phyloP scores from a whole-genome alignment of 345 rosid genomes.

The Anastatica hierochuntica region DNA sequence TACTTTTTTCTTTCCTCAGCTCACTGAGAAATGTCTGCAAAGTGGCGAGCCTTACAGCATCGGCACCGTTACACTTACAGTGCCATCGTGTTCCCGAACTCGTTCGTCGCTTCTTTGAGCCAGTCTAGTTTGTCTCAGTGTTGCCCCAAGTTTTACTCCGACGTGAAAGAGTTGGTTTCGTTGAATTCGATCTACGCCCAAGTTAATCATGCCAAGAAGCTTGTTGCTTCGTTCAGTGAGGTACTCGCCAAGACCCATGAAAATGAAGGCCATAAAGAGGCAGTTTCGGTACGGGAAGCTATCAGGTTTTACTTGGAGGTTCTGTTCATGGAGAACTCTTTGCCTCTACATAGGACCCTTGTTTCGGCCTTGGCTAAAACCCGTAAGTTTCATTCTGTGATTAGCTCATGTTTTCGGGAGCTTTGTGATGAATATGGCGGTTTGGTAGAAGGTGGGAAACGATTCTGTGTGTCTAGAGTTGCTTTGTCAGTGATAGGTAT shows the following conservation, averaged over 20 bases:
- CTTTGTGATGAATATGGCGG: constrained; percentile 60
- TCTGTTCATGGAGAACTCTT: constrained; percentile 70
- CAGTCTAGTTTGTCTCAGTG: constrained; percentile 27
- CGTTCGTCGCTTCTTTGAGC: constrained; percentile 37
- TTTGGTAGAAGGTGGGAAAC: constrained; percentile 29
- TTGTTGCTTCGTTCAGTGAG: constrained; percentile 52
- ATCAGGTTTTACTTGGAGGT: constrained; percentile 54
- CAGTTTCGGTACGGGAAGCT: constrained; percentile 26
- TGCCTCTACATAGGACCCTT: constrained; percentile 68
- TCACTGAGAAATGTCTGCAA: constrained; percentile 60
- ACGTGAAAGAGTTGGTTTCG: constrained; percentile 44
- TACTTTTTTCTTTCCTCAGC: neutral
- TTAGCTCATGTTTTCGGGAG: constrained; percentile 43
- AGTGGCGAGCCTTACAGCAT: constrained; percentile 95
- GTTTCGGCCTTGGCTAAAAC: constrained; percentile 61
- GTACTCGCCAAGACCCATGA: constrained; percentile 24
- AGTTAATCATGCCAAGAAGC: constrained; percentile 52
- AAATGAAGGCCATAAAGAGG: constrained; percentile 16
- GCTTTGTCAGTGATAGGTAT: constrained; percentile 80
- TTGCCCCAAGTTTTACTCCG: constrained; percentile 34
- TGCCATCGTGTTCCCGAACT: constrained; percentile 61
- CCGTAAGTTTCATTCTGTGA: constrained; percentile 34
- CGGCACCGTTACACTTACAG: constrained; percentile 93
- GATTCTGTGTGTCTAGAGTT: constrained; percentile 73
- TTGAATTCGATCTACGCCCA: constrained; percentile 72